These are phyloP conservation scores for Detonula confervacea DNA, from an alignment of 352 stramenopile genomes.

Conservation along the genomic window DNA sequence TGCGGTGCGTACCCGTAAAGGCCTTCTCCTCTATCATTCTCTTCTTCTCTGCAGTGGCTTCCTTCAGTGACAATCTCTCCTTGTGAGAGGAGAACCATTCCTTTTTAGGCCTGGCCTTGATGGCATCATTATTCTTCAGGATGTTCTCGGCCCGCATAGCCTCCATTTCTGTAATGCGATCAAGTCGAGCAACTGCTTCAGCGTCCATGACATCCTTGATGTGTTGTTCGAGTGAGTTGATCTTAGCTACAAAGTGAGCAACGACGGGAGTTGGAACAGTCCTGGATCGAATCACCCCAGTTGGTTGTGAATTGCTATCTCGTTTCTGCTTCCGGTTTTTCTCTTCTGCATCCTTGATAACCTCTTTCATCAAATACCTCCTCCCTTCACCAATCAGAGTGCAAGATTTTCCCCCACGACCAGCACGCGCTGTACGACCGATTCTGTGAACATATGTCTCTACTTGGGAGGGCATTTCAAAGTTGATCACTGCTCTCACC, in stretches of 20 bases:
- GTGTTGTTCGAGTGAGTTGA: constrained; percentile 81
- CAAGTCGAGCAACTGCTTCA: constrained; percentile 81
- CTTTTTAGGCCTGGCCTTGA: constrained; percentile 73
- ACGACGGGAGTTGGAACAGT: constrained; percentile 79
- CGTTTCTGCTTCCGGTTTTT: constrained; percentile 61
- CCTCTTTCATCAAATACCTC: constrained; percentile 84
- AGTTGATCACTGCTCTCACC: constrained; percentile 99
- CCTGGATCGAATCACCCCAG: constrained; percentile 75
- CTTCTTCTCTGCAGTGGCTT: constrained; percentile 65
- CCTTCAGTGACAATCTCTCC: constrained; percentile 67
- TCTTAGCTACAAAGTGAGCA: constrained; percentile 82
- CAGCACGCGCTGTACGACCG: constrained; percentile 96
- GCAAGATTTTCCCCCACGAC: constrained; percentile 90
- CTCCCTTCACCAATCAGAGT: constrained; percentile 88
- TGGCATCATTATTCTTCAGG: constrained; percentile 78
- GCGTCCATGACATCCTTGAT: constrained; percentile 81
- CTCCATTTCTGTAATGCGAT: constrained; percentile 85
- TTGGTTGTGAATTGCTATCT: constrained; percentile 37
- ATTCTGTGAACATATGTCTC: constrained; percentile 99
- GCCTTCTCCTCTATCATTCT: constrained; percentile 74
- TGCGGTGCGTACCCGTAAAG: constrained; percentile 79
- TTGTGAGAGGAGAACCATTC: constrained; percentile 82
- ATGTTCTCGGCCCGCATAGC: constrained; percentile 80
- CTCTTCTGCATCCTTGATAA: constrained; percentile 83
- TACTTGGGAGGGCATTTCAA: constrained; percentile 98